Conservation (phyloP, 2,329 filamentous ascomycete genomes). For the Lasiodiplodia gonubiensis region DNA sequence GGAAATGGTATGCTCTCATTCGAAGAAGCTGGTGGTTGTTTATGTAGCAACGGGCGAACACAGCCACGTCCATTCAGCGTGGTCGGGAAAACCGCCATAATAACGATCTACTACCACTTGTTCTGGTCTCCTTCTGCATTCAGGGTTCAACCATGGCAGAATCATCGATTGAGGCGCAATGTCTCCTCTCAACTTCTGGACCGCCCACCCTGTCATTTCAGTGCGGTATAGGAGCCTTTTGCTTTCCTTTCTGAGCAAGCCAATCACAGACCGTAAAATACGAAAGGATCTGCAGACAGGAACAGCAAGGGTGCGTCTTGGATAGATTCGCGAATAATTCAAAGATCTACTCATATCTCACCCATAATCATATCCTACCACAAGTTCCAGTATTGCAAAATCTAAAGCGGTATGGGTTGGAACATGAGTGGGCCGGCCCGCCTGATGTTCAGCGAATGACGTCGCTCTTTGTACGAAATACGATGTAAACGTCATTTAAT, state of each 20-base stretch:
- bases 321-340: neutral
- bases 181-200: no score
- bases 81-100: neutral
- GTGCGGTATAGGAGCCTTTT: no score
- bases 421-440: neutral
- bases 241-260: no score
- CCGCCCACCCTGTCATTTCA: neutral
- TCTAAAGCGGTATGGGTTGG: neutral
- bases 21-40: neutral
- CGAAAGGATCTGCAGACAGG: no score
- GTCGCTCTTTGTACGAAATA: neutral
- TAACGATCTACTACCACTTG: neutral
- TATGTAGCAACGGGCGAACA: neutral
- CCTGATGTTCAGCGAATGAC: neutral
- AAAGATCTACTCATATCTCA: neutral
- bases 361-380: neutral
- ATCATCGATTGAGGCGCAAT: neutral
- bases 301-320: neutral
- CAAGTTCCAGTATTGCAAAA: neutral
- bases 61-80: neutral
- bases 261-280: no score
- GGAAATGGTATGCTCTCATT: neutral
- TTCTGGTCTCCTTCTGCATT: neutral
- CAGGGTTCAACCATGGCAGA: neutral
- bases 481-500: neutral